Base-by-base conservation (phyloP, 306 rosid species). In the Quercus mongolica region DNA sequence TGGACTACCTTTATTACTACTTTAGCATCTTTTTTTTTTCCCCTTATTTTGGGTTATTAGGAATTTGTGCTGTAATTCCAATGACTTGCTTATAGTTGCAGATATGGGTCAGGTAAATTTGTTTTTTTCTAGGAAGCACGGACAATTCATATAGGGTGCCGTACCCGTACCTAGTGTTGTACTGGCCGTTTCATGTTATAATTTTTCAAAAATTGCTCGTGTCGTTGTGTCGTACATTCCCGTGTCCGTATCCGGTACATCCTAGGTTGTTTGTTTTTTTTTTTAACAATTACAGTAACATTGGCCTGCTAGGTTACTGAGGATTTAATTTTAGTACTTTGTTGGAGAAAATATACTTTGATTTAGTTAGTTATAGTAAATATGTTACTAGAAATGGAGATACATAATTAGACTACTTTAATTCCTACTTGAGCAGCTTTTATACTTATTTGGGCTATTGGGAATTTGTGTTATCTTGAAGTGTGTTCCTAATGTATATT, bases 31-130 rank as follows among this genome's bases (percentile, higher is more conserved):
- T 41, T 41, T 38, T 38, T 8, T 8, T 0, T 0, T 0, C 0
- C 46, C 46, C 46, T 41, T 41, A 41, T 41, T 8, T 7, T 41
- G 46, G 46, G 46, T 8, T 41, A 41, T 41, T 41, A 41, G 11
- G 46, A 41, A 41, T 41, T 41, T 41, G 46, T 41, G 46, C 46
- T 41, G 1, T 41, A 41, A 41, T 41, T 41, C 46, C 46, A 41
- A 91, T 14, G 97, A 91, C 76, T 80, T 91, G 86, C 75, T 85
- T 71, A 82, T 93, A 8, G 88, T 93, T 70, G 97, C 92, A 33
- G 93, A 90, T 82, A 93, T 87, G 91, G 94, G 98, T 59, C 97
- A 85, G 91, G 97, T 91, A 80, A 55, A 20, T 41, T 41, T 41
- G 11, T 8, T 41, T 41, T 38, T 41, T 8, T 8, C 0, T 8